Conservation (phyloP, 371 early-diverging fungal genomes). For the Mortierella sp. region DNA sequence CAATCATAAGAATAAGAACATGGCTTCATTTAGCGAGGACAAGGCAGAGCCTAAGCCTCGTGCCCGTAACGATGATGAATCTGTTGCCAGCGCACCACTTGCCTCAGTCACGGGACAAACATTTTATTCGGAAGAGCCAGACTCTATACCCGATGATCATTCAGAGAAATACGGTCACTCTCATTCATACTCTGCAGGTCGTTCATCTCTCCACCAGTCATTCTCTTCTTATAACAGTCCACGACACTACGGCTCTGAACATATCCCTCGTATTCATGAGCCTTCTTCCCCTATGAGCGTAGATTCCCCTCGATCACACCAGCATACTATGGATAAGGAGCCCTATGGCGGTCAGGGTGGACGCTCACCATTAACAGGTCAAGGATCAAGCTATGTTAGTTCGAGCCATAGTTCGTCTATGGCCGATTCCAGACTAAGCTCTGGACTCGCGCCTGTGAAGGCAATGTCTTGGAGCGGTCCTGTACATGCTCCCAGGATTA, state of each 20-base stretch:
- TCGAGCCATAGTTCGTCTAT: constrained; percentile 11
- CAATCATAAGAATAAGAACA: constrained; percentile 56
- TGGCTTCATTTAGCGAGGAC: constrained; percentile 54
- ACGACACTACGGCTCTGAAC: constrained; percentile 18
- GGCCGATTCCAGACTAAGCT: constrained; percentile 21
- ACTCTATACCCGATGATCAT: constrained; percentile 44
- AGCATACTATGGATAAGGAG: constrained; percentile 26
- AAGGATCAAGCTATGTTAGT: constrained; percentile 7
- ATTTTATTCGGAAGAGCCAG: constrained; percentile 50
- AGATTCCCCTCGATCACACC: constrained; percentile 14
- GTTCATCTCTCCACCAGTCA: constrained; percentile 21
- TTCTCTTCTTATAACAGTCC: constrained; percentile 19
- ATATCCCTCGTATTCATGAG: constrained; percentile 46
- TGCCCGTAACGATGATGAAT: constrained; percentile 31
- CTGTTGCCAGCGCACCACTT: constrained; percentile 9
- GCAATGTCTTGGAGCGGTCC: constrained; percentile 48
- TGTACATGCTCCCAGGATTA: constrained; percentile 31
- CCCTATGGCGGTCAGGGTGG: constrained; percentile 11
- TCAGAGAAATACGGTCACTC: constrained; percentile 25
- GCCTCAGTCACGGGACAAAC: constrained; percentile 41
- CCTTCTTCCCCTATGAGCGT: constrained; percentile 18
- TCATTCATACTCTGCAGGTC: constrained; percentile 11
- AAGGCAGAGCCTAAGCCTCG: constrained; percentile 38
- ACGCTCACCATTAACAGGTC: constrained; percentile 19
- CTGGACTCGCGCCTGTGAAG: constrained; percentile 31